Evolutionary conservation across 2,329 filamentous ascomycete genomes (phyloP).

Genomic region (Metarhizium sp.): DNA sequence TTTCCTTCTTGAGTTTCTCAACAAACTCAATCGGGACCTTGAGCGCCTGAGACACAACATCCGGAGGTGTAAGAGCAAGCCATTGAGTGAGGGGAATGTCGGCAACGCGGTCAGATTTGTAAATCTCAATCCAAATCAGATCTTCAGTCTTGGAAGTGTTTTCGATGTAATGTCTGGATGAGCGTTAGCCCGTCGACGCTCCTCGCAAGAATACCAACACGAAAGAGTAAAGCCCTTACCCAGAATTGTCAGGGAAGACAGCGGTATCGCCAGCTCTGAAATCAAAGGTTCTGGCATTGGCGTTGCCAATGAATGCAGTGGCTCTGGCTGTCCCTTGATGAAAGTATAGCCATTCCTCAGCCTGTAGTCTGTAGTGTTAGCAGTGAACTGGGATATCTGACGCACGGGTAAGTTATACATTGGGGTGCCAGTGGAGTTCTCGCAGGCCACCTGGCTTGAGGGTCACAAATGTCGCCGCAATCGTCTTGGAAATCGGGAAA

Average conservation of each 20-base stretch:
- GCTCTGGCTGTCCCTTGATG: slow-evolving; percentile 51
- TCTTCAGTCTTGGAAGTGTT: slow-evolving; percentile 56
- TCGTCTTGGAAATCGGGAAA: slow-evolving; percentile 56
- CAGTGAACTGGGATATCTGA: background rate
- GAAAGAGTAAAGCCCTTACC: slow-evolving; percentile 23
- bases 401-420: slow-evolving; percentile 31
- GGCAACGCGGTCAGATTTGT: slow-evolving; percentile 56
- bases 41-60: slow-evolving; percentile 50
- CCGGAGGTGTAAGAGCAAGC: slow-evolving; percentile 56
- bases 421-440: slow-evolving; percentile 64
- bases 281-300: slow-evolving; percentile 56
- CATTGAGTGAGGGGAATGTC: slow-evolving; percentile 61
- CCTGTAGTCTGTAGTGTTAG: slow-evolving; percentile 24
- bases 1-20: slow-evolving; percentile 51
- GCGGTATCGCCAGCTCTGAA: slow-evolving; percentile 59
- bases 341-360: slow-evolving; percentile 65
- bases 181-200: background rate
- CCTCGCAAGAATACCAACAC: background rate
- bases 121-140: slow-evolving; percentile 59
- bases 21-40: slow-evolving; percentile 50
- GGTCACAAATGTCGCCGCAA: slow-evolving; percentile 55
- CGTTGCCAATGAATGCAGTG: slow-evolving; percentile 54
- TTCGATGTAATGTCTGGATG: slow-evolving; percentile 55
- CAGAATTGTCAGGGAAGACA: slow-evolving; percentile 56
- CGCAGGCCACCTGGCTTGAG: slow-evolving; percentile 54